Evolutionary conservation across 371 early-diverging fungal species (phyloP).

Genomic region (Circinella minor): DNA sequence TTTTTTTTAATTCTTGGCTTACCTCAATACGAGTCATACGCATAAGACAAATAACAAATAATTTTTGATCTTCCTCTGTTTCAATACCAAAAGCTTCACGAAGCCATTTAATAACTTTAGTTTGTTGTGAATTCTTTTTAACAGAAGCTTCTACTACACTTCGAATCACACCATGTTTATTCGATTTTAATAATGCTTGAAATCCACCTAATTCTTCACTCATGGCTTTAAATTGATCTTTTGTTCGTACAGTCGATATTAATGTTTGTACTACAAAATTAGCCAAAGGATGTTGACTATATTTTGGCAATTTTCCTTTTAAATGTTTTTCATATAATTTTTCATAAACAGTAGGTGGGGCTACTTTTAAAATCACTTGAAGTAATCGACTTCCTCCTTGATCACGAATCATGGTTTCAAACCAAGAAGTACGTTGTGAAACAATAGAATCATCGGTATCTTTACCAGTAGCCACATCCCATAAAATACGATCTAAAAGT

Average conservation of each 20-base stretch:
- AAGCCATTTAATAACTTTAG: constrained; percentile 62
- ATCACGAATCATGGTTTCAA: constrained; percentile 64
- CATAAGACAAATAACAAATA: constrained; percentile 64
- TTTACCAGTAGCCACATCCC: constrained; percentile 62
- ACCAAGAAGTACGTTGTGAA: constrained; percentile 59
- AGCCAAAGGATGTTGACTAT: constrained; percentile 72
- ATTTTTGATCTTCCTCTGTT: constrained; percentile 51
- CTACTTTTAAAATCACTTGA: constrained; percentile 64
- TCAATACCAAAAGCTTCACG: constrained; percentile 59
- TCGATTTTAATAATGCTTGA: constrained; percentile 58
- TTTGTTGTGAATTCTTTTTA: constrained; percentile 58
- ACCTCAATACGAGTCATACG: constrained; percentile 61
- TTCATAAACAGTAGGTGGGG: constrained; percentile 63
- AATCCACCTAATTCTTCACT: constrained; percentile 63
- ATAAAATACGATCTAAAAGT: constrained; percentile 67
- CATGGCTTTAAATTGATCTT: constrained; percentile 64
- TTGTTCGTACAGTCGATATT: constrained; percentile 62
- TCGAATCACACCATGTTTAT: constrained; percentile 68
- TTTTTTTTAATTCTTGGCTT: too few relatives aligned
- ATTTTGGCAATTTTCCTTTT: constrained; percentile 60
- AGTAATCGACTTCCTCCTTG: constrained; percentile 72
- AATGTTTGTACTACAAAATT: constrained; percentile 87
- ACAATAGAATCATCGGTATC: constrained; percentile 26
- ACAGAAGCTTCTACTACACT: constrained; percentile 71
- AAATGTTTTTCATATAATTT: constrained; percentile 72